Percentiles rank a stretch among this genome's conserved stretches.
These are phyloP conservation scores for Pugionium dolabratum DNA, from an alignment of 345 rosid species.

Conservation along the genomic window DNA sequence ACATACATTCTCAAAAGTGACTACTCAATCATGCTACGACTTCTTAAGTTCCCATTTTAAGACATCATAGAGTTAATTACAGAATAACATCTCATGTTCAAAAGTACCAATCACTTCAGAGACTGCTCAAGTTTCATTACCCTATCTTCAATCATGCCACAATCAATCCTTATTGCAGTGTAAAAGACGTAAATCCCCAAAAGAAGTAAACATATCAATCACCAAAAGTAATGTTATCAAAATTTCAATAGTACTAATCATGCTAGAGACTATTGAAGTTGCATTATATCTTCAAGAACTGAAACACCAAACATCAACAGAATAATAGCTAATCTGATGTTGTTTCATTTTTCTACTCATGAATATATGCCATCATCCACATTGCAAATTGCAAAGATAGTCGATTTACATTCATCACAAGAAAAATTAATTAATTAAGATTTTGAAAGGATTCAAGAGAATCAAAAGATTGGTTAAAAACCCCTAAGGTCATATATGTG, in stretches of 20 bases:
- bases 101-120: no score
- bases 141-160: background rate
- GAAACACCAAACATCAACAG: background rate
- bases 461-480: background rate
- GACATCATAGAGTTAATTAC: no score
- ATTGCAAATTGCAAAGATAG: background rate
- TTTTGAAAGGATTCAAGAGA: no score
- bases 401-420: slow-evolving; percentile 7
- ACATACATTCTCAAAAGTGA: no score
- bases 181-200: no score
- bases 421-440: background rate
- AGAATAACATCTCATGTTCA: no score
- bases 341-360: no score
- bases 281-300: background rate
- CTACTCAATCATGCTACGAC: no score
- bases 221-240: background rate
- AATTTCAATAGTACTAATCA: background rate
- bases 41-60: no score
- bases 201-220: background rate
- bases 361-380: background rate
- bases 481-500: background rate
- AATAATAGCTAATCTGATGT: background rate
- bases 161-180: background rate
- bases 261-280: background rate
- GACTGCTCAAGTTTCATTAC: no score